Evolutionary conservation across 352 stramenopile species (phyloP).

Genomic region (Pythium scleroteichum): DNA sequence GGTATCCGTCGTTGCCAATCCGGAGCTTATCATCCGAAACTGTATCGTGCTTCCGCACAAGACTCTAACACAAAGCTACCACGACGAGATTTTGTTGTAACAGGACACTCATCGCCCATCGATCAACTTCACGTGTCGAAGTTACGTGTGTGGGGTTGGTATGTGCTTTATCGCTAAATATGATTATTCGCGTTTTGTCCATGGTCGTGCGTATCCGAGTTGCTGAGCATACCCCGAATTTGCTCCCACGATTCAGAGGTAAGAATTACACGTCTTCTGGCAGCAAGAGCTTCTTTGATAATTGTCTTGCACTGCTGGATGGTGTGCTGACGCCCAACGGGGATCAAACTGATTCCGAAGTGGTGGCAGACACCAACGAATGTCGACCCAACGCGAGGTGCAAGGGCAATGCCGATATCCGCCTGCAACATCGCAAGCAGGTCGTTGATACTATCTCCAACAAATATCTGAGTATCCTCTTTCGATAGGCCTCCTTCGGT

Average conservation of each 20-base stretch:
- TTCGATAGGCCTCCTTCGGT: slow-evolving; percentile 8
- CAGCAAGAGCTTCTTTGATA: not conserved
- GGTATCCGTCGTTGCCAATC: slow-evolving; percentile 84
- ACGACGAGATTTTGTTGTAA: slow-evolving; percentile 90
- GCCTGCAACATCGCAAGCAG: slow-evolving; percentile 59
- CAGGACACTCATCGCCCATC: not conserved
- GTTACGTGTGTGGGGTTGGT: not conserved
- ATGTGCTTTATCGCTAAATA: slow-evolving; percentile 1
- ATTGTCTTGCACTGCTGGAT: slow-evolving; percentile 1
- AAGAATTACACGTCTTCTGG: slow-evolving; percentile 31
- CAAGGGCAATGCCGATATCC: slow-evolving; percentile 58
- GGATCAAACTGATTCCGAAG: slow-evolving; percentile 38
- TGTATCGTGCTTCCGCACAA: slow-evolving; percentile 89
- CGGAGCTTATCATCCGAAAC: slow-evolving; percentile 89
- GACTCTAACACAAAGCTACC: slow-evolving; percentile 85
- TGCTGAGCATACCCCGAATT: slow-evolving; percentile 21
- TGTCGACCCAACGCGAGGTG: slow-evolving; percentile 21
- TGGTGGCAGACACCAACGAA: slow-evolving; percentile 28
- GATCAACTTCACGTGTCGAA: too few species aligned
- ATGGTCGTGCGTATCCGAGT: too few species aligned
- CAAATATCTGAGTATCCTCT: slow-evolving; percentile 35
- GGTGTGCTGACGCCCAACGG: slow-evolving; percentile 18
- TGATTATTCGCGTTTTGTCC: slow-evolving; percentile 14
- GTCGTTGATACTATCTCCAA: slow-evolving; percentile 73
- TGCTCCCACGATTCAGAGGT: slow-evolving; percentile 28